Conservation (phyloP, 768 basidiomycete genomes). For the Rhizopogon rudus region DNA sequence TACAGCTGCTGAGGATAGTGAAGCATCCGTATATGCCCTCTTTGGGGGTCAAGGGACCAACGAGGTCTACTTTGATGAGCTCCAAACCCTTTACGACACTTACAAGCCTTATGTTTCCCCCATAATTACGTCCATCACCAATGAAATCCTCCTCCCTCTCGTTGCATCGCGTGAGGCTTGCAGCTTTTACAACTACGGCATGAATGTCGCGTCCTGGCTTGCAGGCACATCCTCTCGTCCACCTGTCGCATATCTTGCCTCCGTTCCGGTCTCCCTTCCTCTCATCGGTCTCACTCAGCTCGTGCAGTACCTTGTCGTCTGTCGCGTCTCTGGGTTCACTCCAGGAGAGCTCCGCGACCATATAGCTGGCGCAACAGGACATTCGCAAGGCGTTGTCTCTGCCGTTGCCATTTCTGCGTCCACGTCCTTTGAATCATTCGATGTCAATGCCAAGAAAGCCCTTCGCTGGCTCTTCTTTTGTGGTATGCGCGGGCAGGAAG, state of each 20-base stretch:
- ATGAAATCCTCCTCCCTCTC: slow-evolving; percentile 67
- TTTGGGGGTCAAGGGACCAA: slow-evolving; percentile 99
- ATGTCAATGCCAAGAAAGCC: slow-evolving; percentile 74
- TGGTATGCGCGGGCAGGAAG: slow-evolving; percentile 88
- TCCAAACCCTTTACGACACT: slow-evolving; percentile 85
- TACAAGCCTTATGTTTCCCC: slow-evolving; percentile 83
- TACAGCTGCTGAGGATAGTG: slow-evolving; percentile 50
- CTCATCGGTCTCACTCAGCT: slow-evolving; percentile 97
- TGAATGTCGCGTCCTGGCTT: slow-evolving; percentile 85
- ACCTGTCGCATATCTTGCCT: slow-evolving; percentile 80
- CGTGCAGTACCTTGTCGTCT: slow-evolving; percentile 82
- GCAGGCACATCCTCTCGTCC: slow-evolving; percentile 66
- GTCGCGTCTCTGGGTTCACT: slow-evolving; percentile 66
- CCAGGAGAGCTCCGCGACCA: slow-evolving; percentile 76
- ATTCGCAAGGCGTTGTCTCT: slow-evolving; percentile 95
- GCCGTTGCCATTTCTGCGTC: slow-evolving; percentile 89
- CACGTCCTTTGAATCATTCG: slow-evolving; percentile 66
- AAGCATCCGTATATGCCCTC: slow-evolving; percentile 80
- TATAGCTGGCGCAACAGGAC: slow-evolving; percentile 87
- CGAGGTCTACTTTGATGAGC: slow-evolving; percentile 96
- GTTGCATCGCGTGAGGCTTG: slow-evolving; percentile 49
- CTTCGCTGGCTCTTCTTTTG: slow-evolving; percentile 91
- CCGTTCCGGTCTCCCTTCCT: slow-evolving; percentile 90
- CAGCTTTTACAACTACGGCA: slow-evolving; percentile 72
- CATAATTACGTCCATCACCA: slow-evolving; percentile 61